Conservation (phyloP, 225 moss, liverwort and hornwort genomes). For the Physcomitrium patens region DNA sequence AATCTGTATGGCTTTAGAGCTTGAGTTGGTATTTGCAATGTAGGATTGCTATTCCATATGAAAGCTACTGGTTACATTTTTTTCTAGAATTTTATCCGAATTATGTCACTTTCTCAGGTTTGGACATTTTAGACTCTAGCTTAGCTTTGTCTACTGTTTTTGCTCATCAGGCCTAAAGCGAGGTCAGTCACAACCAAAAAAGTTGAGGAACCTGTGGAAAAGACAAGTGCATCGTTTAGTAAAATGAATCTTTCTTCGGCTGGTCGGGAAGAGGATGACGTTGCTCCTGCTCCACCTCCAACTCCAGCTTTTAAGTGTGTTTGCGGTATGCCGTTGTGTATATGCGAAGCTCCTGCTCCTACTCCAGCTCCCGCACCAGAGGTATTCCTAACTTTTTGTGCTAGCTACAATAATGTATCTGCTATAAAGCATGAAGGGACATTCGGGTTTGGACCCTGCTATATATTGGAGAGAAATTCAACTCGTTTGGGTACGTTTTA, state of each 20-base stretch:
- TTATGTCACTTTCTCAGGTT: constrained; percentile 5
- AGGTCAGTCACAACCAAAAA: constrained; percentile 39
- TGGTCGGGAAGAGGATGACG: constrained; percentile 51
- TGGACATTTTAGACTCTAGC: constrained; percentile 3
- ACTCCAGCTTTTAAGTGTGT: constrained; percentile 76
- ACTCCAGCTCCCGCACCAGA: constrained; percentile 59
- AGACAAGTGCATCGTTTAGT: constrained; percentile 50
- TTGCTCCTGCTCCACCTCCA: constrained; percentile 45
- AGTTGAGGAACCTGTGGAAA: constrained; percentile 43
- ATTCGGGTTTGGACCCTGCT: constrained; percentile 5
- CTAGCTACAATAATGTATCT: neutral
- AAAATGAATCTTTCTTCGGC: constrained; percentile 50
- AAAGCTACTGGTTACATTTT: constrained; percentile 4
- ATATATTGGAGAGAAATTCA: neutral
- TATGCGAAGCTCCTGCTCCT: constrained; percentile 82
- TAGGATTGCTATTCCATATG: constrained; percentile 6
- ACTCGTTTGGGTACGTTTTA: constrained; percentile 7
- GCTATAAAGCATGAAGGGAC: constrained; percentile 8
- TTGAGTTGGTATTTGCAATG: constrained; percentile 19
- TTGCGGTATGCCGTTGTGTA: constrained; percentile 99
- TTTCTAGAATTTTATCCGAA: constrained; percentile 15
- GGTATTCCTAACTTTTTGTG: constrained; percentile 45
- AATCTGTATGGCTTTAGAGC: neutral
- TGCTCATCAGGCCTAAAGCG: constrained; percentile 39
- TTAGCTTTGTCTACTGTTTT: constrained; percentile 15